These are phyloP conservation scores for Cajanus cajan DNA, from an alignment of 306 rosid genomes.

Conservation along the genomic window DNA sequence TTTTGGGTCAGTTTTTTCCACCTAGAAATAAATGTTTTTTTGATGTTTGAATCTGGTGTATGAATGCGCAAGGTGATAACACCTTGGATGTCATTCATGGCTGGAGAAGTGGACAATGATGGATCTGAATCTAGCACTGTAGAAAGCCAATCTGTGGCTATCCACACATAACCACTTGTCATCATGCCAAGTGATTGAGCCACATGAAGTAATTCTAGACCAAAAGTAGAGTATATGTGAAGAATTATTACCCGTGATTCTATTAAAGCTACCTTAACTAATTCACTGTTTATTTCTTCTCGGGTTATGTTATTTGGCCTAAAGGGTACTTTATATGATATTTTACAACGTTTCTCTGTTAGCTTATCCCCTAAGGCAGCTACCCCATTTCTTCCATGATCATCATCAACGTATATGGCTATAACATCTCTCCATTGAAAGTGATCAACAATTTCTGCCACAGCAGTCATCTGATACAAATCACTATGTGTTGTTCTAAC, in stretches of 20 bases:
- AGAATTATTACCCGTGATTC: constrained; percentile 69
- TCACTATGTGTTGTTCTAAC: constrained; percentile 66
- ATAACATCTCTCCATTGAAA: constrained; percentile 77
- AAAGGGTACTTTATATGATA: constrained; percentile 64
- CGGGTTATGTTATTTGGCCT: constrained; percentile 17
- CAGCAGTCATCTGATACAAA: constrained; percentile 74
- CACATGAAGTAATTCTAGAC: constrained; percentile 44
- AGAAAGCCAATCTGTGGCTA: constrained; percentile 71
- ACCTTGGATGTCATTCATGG: constrained; percentile 58
- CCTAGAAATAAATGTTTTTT: constrained; percentile 48
- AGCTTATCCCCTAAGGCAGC: constrained; percentile 64
- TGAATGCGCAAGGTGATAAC: constrained; percentile 61
- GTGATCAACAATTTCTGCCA: constrained; percentile 62
- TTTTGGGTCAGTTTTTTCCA: constrained; percentile 53
- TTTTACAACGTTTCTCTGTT: constrained; percentile 60
- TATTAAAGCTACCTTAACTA: constrained; percentile 53
- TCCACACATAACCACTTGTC: constrained; percentile 77
- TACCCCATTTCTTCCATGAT: constrained; percentile 76
- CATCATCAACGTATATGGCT: constrained; percentile 74
- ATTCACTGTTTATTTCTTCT: constrained; percentile 45
- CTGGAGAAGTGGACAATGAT: constrained; percentile 24
- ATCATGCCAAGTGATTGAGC: constrained; percentile 67
- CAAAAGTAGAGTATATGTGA: constrained; percentile 45
- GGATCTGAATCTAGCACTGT: constrained; percentile 49
- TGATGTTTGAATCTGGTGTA: constrained; percentile 54